A percentile compares a stretch with the other conserved stretches of the same genome.
Evolutionary conservation across 495 filamentous ascomycete genomes (phyloP).

Genomic region (Daldinia grandis): DNA sequence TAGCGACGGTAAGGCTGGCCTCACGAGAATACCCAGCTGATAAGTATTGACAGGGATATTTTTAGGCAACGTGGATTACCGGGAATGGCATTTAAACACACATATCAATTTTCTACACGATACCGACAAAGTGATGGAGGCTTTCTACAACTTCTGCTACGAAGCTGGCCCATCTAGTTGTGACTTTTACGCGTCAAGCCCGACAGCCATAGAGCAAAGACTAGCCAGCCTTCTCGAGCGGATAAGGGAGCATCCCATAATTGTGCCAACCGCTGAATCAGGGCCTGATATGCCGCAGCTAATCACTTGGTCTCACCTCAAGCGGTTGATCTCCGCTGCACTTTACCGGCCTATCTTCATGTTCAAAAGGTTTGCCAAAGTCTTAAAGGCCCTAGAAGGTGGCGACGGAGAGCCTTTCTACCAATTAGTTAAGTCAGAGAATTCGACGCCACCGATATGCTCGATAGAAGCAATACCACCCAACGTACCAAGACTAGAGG

Average conservation of each 20-base stretch:
- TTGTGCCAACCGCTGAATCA: constrained; percentile 46
- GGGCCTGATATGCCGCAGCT: constrained; percentile 50
- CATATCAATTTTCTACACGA: constrained; percentile 62
- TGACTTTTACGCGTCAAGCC: constrained; percentile 54
- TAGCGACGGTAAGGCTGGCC: constrained; percentile 53
- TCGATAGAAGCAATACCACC: constrained; percentile 42
- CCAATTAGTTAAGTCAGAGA: constrained; percentile 51
- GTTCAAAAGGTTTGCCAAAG: constrained; percentile 64
- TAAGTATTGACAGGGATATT: constrained; percentile 1
- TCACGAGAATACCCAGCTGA: neutral
- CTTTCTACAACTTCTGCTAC: constrained; percentile 64
- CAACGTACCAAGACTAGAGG: constrained; percentile 46
- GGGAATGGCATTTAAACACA: constrained; percentile 56
- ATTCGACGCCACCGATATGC: constrained; percentile 52
- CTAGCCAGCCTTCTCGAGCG: constrained; percentile 51
- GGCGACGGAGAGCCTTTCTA: constrained; percentile 65
- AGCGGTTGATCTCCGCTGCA: constrained; percentile 53
- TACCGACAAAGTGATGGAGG: constrained; percentile 60
- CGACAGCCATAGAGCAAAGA: constrained; percentile 52
- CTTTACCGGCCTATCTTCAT: constrained; percentile 68
- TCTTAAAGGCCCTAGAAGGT: constrained; percentile 61
- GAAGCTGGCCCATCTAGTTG: constrained; percentile 59
- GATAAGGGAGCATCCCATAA: constrained; percentile 60
- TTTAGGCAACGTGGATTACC: constrained; percentile 56
- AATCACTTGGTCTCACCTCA: constrained; percentile 55